Base-by-base conservation (phyloP, 1,284 basidiomycete species). In the Veloporphyrellus conicus region DNA sequence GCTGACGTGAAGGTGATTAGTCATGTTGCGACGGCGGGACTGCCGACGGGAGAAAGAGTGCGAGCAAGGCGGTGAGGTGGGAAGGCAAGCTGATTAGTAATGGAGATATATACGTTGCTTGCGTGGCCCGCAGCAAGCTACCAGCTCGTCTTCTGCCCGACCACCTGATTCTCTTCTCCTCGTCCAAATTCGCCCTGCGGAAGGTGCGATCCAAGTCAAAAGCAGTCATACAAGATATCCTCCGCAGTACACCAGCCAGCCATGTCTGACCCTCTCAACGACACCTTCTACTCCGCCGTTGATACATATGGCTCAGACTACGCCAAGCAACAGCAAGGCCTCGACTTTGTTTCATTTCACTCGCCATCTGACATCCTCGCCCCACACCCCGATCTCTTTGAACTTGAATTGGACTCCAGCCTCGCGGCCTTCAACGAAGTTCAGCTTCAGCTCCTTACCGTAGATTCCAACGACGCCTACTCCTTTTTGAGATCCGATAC, bases 371-470 rank as follows among this genome's bases (percentile, higher is more conserved):
- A 85, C 70, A 73, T 86, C 65, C 72, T 80, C 57, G 81, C 82
- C 40, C 84, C 85, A 43, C 79, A 84, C 63, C 83, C 85, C 53
- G 86, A 89, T 74, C 75, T 81, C 53, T 89, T 89, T 70, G 87
- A 89, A 61, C 77, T 79, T 44, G 87, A 90, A 68, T 77, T 90
- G 62, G 87, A 90, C 70, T 73, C 73, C 31, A 77, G 75, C 66
- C 78, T 84, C 60, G 78, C 77, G 52, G 77, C 75, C 44, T 77
- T 81, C 65, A 78, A 83, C 71, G 72, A 76, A 56, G 64, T 72
- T 52, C 76, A 84, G 61, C 72, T 87, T 47, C 79, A 81, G 61
- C 73, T 82, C 54, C 68, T 82, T 54, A 78, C 77, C 53, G 71
- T 82, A 51, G 79, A 84, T 68, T 71, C 75, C 56, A 75, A 77